Percentiles rank a stretch among this genome's conserved stretches.
Conservation (phyloP, 2,329 filamentous ascomycete species). For the Colletotrichum eleusines region DNA sequence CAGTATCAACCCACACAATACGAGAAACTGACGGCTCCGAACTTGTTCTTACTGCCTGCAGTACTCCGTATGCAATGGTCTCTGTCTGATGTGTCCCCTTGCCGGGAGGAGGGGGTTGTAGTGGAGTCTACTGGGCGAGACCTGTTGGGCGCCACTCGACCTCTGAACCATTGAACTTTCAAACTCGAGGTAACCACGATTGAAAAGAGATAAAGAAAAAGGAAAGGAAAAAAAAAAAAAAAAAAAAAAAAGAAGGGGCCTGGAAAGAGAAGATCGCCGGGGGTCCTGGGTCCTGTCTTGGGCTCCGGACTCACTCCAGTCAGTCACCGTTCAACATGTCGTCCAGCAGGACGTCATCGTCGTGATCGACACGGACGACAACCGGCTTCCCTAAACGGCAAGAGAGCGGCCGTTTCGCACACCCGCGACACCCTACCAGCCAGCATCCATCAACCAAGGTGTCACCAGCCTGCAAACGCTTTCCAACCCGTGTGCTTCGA, state of each 20-base stretch:
- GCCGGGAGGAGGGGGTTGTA: neutral
- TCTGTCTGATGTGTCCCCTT: neutral
- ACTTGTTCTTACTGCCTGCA: conserved; percentile 2
- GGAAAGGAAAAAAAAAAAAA: too few species aligned
- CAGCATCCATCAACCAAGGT: conserved; percentile 16
- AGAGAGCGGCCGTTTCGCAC: conserved; percentile 27
- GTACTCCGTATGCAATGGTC: conserved; percentile 1
- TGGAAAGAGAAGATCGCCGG: conserved; percentile 1
- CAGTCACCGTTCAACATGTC: neutral
- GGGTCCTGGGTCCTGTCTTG: conserved; percentile 15
- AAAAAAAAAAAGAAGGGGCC: too few species aligned
- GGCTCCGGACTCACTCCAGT: too few species aligned
- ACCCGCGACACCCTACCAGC: conserved; percentile 1
- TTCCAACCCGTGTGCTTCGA: neutral
- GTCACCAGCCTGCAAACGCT: conserved; percentile 11
- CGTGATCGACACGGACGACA: conserved; percentile 37
- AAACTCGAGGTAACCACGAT: too few species aligned
- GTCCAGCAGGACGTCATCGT: conserved; percentile 33
- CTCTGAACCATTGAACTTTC: neutral
- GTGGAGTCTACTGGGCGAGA: neutral
- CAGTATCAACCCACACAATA: conserved; percentile 8
- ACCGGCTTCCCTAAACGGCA: conserved; percentile 36
- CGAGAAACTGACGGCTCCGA: neutral
- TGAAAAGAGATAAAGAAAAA: too few species aligned
- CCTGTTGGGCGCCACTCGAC: neutral